A percentile compares a stretch with the other conserved stretches of the same genome.
phyloP scores from a whole-genome alignment of 1,284 basidiomycete genomes.

The Heterobasidion irregulare region DNA sequence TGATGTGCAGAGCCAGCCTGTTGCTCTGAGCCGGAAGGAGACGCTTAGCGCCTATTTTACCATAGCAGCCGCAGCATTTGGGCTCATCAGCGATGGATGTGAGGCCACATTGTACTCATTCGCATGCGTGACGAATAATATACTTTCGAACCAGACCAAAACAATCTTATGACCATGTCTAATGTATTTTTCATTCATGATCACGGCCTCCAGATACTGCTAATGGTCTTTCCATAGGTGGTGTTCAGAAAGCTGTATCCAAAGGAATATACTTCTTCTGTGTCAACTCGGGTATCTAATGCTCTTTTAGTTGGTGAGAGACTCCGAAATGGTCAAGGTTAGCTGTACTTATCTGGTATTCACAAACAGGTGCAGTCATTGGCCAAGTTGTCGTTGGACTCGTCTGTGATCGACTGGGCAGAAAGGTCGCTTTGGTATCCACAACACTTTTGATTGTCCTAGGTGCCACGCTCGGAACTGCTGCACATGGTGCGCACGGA shows the following conservation, averaged over 20 bases:
- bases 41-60: constrained; percentile 50
- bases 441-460: constrained; percentile 68
- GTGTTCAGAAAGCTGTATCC: constrained; percentile 58
- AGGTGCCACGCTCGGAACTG: constrained; percentile 66
- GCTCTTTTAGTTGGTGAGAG: constrained; percentile 59
- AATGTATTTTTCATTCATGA: constrained; percentile 28
- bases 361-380: constrained; percentile 43
- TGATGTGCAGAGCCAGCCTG: background rate
- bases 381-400: constrained; percentile 66
- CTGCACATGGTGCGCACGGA: constrained; percentile 56
- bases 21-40: constrained; percentile 21
- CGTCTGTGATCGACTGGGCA: constrained; percentile 63
- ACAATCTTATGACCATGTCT: constrained; percentile 60
- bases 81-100: constrained; percentile 67
- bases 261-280: constrained; percentile 43
- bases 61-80: constrained; percentile 56
- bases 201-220: constrained; percentile 6
- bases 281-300: constrained; percentile 70
- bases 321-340: background rate
- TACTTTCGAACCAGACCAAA: constrained; percentile 41
- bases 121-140: too few relatives aligned
- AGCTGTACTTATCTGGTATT: background rate
- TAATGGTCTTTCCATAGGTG: constrained; percentile 29
- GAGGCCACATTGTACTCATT: constrained; percentile 14
- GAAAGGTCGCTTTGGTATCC: constrained; percentile 62